Conservation (phyloP, 169 alveolate genomes). For the Plasmodium inui region DNA sequence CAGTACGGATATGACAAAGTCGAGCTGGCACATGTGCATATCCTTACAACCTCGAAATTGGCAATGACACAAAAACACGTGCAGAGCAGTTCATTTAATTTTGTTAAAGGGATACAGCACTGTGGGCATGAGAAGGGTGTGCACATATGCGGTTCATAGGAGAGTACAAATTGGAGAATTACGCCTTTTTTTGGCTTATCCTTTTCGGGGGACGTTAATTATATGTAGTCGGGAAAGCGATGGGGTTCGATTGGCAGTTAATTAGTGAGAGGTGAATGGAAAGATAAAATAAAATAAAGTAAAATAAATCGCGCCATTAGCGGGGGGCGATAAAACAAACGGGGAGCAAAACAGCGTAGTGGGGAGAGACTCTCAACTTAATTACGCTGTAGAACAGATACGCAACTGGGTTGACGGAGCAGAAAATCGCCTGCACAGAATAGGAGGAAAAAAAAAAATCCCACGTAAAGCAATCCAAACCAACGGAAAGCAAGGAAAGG, state of each 20-base stretch:
- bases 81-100: background rate
- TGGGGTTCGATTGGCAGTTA: background rate
- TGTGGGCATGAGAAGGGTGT: background rate
- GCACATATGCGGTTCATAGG: background rate
- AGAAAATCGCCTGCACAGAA: background rate
- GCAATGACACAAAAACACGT: background rate
- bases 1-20: background rate
- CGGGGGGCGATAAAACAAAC: background rate
- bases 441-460: background rate
- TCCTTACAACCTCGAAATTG: background rate
- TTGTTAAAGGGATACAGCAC: background rate
- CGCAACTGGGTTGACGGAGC: background rate
- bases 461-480: background rate
- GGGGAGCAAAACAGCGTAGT: background rate
- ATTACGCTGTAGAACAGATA: background rate
- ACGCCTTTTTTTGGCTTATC: conserved; percentile 1
- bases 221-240: background rate
- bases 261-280: background rate
- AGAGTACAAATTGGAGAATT: background rate
- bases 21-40: background rate
- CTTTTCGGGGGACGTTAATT: background rate
- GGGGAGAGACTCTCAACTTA: background rate
- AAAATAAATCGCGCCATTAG: background rate
- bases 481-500: background rate
- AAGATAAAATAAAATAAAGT: background rate